Base-by-base conservation (phyloP, 352 stramenopile genomes). In the Phytopythium aichiense region DNA sequence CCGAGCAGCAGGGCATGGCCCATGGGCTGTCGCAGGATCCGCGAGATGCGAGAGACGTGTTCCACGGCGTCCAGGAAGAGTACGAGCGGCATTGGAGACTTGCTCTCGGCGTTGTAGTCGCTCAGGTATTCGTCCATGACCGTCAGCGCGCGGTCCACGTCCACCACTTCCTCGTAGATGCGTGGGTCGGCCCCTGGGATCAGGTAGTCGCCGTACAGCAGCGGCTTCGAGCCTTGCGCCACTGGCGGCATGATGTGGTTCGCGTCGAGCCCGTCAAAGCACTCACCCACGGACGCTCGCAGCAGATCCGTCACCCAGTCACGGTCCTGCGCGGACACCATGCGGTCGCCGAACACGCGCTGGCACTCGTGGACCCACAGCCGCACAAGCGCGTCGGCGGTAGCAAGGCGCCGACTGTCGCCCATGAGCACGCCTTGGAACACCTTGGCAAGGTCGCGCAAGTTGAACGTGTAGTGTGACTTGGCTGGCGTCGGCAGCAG, bases 141-240 rank as follows among this genome's bases (percentile, higher is more conserved):
- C 0, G 72, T 56, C 63, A 91, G 81, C 1, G 95, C 69, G 57
- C 90, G 92, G 4, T 94, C 83, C 22, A 97, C 75, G 60, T 97
- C 91, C 3, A 81, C 64, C 16, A 97, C 89, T 56, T 98, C 91
- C 58, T 98, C 92, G 63, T 98, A 98, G 6, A 95, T 65, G 45
- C 91, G 94, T 5, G 92, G 90, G 23, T 97, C 90, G 5, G 89
- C 91, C 6, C 92, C 92, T 18, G 90, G 89, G 0, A 97, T 76
- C 82, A 98, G 90, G 63, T 97, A 98, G 68, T 98, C 95, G 11
- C 88, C 92, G 58, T 92, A 98, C 55, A 98, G 84, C 3, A 97
- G 56, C 2, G 76, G 40, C n/a, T 50, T 51, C 4, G 37, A 28
- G 9, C 53, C 53, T 49, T 48, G 22, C 7, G 53, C 31, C 18